phyloP scores from a whole-genome alignment of 1,284 basidiomycete genomes.

The Marasmius fiardii region DNA sequence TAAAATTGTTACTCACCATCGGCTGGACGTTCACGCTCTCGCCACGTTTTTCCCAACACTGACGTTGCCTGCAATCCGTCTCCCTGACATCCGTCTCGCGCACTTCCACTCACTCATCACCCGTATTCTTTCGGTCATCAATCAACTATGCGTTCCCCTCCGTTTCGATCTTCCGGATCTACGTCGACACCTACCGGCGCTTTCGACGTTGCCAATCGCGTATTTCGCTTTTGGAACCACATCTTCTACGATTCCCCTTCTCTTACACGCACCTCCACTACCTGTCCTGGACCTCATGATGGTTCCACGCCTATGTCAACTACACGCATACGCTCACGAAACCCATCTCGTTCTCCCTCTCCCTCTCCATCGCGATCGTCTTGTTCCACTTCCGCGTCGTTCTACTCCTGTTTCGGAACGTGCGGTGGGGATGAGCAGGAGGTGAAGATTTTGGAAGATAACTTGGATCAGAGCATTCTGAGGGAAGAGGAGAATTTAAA shows the following conservation, averaged over 20 bases:
- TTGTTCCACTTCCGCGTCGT: neutral
- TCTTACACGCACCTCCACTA: neutral
- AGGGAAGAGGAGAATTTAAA: constrained; percentile 47
- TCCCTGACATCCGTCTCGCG: neutral
- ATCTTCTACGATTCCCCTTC: neutral
- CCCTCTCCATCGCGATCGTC: neutral
- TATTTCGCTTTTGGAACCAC: neutral
- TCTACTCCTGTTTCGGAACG: neutral
- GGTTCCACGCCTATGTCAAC: neutral
- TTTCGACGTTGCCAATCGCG: neutral
- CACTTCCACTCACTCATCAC: neutral
- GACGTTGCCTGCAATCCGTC: neutral
- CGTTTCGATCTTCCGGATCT: neutral
- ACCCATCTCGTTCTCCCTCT: neutral
- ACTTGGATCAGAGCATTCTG: constrained; percentile 61
- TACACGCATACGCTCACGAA: neutral
- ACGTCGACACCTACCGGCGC: neutral
- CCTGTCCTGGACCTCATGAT: constrained; percentile 1
- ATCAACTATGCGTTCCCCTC: neutral
- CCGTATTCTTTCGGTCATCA: neutral
- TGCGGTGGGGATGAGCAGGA: constrained; percentile 42
- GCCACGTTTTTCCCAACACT: no score
- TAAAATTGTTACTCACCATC: neutral
- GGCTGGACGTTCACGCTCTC: no score
- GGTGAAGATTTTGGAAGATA: constrained; percentile 70